phyloP scores from a whole-genome alignment of 331 rosid species.

The Rhamnella rubrinervis region DNA sequence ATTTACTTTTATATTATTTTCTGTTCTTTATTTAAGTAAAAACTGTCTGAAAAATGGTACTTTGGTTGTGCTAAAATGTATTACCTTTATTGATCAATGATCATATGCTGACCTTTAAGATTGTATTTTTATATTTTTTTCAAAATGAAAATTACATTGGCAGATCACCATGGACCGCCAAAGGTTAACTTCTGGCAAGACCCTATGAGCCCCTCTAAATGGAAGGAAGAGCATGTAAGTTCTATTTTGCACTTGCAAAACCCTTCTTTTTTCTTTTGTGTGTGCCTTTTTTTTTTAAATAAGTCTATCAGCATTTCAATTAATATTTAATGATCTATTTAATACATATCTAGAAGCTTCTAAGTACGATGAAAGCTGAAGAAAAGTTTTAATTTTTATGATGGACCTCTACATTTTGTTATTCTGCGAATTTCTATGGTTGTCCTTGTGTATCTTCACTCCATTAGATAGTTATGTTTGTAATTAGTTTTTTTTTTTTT shows the following conservation, averaged over 20 bases:
- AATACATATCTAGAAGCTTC: neutral
- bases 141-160: conserved; percentile 24
- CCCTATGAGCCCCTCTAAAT: conserved; percentile 84
- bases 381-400: neutral
- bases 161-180: conserved; percentile 89
- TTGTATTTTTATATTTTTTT: conserved; percentile 16
- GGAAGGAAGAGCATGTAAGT: conserved; percentile 99
- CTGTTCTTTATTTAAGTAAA: neutral
- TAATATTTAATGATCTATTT: neutral
- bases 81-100: neutral
- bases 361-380: too few relatives aligned
- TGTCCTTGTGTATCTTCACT: too few relatives aligned
- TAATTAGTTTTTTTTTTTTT: too few relatives aligned
- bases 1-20: neutral
- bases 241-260: neutral
- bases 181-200: conserved; percentile 72
- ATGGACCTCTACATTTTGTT: too few relatives aligned
- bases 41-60: neutral
- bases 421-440: too few relatives aligned
- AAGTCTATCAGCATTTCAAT: neutral
- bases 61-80: neutral
- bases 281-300: neutral
- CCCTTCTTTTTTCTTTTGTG: neutral
- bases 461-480: too few relatives aligned
- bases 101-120: neutral